Base-by-base conservation (phyloP, 176 grass and related monocot genomes). In the Triticum turgidum region DNA sequence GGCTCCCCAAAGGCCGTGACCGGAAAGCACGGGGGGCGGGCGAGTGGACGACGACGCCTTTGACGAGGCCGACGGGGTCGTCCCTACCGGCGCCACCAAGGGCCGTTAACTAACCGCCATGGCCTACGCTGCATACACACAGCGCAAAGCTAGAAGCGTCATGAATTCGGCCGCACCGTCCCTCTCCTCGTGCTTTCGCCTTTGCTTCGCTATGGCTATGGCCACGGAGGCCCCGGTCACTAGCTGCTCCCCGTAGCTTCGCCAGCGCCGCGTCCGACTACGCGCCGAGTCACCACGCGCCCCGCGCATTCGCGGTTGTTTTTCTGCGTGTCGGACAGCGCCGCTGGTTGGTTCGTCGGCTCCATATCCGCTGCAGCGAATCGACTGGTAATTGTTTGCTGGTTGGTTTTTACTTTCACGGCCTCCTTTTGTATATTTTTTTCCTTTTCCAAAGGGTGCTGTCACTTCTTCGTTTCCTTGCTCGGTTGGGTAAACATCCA, bases 1-100 rank as follows among this genome's bases (percentile, higher is more conserved):
- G 47, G 47, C 73, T 77, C 45, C 73, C 73, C 73, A 76, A 76
- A 76, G 73, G 73, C 73, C 73, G 25, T 41, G 33, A 71, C 69
- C 69, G 20, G 69, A 71, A 71, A 71, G 18, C 34, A 71, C 7
- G 20, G 11, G 20, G 20, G 15, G 8, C 30, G 73, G 72, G 14
- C 72, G 72, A 51, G 12, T 52, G 49, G 49, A 52, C 49, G 49
- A 17, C 49, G 73, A 32, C 45, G 73, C 45, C 73, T 76, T 76
- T 56, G 73, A 77, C 73, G 73, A 77, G 47, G 73, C 73, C 22
- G 9, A 24, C 21, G 21, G 21, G 21, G 18, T 10, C 21, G 18
- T 22, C 59, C 21, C 18, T 21, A 9, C 17, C 52, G 0, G 54
- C 73, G 45, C 72, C 73, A 56, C 73, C 27, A 33, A 77, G 47